Percentiles rank a stretch among this genome's conserved stretches.
phyloP scores from a whole-genome alignment of 1,284 basidiomycete genomes.

The Neonothopanus nambi region DNA sequence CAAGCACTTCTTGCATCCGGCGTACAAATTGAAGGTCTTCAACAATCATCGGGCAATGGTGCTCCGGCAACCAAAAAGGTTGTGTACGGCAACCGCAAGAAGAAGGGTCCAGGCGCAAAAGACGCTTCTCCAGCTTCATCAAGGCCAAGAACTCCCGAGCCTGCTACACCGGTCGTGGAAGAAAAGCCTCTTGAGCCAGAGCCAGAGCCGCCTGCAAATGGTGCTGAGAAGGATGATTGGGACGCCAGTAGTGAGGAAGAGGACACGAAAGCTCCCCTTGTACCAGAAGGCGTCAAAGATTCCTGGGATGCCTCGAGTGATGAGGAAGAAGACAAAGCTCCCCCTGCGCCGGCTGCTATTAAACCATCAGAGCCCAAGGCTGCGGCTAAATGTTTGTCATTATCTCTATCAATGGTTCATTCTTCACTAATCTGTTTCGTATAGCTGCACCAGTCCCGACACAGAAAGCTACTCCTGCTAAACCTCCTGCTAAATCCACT shows the following conservation, averaged over 20 bases:
- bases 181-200: constrained; percentile 29
- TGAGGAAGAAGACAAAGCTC: constrained; percentile 48
- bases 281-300: constrained; percentile 58
- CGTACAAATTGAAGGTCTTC: constrained; percentile 88
- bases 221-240: constrained; percentile 79
- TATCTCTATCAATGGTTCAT: background rate
- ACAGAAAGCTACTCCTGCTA: constrained; percentile 3
- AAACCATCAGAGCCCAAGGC: background rate
- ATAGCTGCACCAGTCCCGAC: background rate
- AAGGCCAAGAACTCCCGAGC: constrained; percentile 52
- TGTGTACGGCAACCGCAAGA: constrained; percentile 85
- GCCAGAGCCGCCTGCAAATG: constrained; percentile 25
- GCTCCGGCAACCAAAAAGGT: constrained; percentile 60
- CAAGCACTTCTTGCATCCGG: constrained; percentile 90
- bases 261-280: constrained; percentile 22
- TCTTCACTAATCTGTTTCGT: background rate
- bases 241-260: constrained; percentile 72
- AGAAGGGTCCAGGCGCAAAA: constrained; percentile 56
- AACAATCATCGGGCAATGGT: constrained; percentile 50
- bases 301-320: constrained; percentile 87
- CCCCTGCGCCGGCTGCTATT: background rate
- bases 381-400: constrained; percentile 2
- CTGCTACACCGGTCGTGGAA: constrained; percentile 32
- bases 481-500: constrained; percentile 6
- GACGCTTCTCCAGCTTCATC: constrained; percentile 53